Conservation (phyloP, 352 stramenopile species). For the Plasmopara viticola region DNA sequence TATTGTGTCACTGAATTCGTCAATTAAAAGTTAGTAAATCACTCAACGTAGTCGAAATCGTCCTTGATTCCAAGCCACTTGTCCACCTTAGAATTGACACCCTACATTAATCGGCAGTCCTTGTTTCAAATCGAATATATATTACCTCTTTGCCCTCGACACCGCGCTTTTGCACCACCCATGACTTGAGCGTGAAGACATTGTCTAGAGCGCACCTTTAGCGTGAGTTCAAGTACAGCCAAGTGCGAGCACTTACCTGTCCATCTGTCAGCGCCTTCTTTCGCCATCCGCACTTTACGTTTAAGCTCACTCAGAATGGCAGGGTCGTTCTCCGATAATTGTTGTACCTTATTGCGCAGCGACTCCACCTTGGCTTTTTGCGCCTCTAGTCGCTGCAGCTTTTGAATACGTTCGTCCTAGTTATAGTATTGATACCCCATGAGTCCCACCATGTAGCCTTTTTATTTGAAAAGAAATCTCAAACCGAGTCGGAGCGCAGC, state of each 20-base stretch:
- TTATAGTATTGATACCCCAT: neutral
- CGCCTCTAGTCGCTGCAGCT: constrained; percentile 46
- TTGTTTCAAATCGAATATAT: neutral
- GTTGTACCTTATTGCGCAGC: constrained; percentile 47
- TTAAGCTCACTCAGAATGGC: constrained; percentile 44
- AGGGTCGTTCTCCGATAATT: constrained; percentile 71
- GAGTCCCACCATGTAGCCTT: neutral
- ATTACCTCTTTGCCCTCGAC: constrained; percentile 50
- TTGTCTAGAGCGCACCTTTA: constrained; percentile 42
- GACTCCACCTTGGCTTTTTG: constrained; percentile 38
- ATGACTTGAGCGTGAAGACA: constrained; percentile 74
- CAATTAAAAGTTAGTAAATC: neutral
- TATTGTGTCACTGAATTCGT: neutral
- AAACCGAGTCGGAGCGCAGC: constrained; percentile 53
- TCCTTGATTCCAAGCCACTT: constrained; percentile 85
- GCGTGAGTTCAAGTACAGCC: neutral
- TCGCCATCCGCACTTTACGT: constrained; percentile 52
- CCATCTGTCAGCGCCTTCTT: constrained; percentile 69
- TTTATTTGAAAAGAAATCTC: neutral
- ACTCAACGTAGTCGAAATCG: constrained; percentile 74
- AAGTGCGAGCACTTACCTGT: constrained; percentile 33
- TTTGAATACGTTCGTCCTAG: constrained; percentile 55
- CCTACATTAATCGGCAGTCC: neutral
- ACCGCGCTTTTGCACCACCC: constrained; percentile 73
- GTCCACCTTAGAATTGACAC: constrained; percentile 39